Conservation (phyloP, 1,284 basidiomycete species). For the Boletus nobilissimus region DNA sequence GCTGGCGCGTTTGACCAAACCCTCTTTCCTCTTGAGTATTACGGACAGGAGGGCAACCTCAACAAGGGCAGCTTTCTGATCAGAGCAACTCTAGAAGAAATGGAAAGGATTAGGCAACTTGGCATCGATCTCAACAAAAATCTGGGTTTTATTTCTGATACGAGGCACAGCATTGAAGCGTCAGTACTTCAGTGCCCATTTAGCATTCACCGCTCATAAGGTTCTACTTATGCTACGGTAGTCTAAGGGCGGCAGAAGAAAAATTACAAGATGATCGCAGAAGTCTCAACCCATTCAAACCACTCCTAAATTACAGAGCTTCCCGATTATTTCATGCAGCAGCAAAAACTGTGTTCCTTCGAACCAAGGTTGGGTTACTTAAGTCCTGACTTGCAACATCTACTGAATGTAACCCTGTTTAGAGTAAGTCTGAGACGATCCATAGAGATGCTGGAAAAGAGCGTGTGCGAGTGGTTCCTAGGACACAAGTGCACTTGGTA, state of each 20-base stretch:
- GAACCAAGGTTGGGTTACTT: constrained; percentile 16
- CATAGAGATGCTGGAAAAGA: background rate
- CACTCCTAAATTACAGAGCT: background rate
- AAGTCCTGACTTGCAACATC: background rate
- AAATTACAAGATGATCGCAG: constrained; percentile 10
- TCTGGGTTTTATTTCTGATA: constrained; percentile 7
- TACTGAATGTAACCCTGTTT: background rate
- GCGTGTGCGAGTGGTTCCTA: background rate
- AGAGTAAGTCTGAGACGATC: constrained; percentile 31
- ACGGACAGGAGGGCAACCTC: background rate
- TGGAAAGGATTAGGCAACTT: constrained; percentile 12
- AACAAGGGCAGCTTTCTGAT: constrained; percentile 31
- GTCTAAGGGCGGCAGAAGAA: background rate
- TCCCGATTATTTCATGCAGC: constrained; percentile 21
- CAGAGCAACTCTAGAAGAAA: constrained; percentile 27
- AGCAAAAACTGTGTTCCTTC: background rate
- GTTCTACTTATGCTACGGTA: constrained; percentile 6
- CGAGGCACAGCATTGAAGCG: constrained; percentile 16
- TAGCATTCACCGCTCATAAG: background rate
- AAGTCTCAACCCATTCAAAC: constrained; percentile 29
- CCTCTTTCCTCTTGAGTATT: constrained; percentile 29
- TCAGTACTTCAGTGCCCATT: constrained; percentile 7
- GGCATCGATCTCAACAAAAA: constrained; percentile 10
- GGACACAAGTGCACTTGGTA: no score
- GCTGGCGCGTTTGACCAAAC: constrained; percentile 1